Percentiles rank a stretch among this genome's conserved stretches.
phyloP scores from a whole-genome alignment of 805 yeast species.

The Candida verbasci region DNA sequence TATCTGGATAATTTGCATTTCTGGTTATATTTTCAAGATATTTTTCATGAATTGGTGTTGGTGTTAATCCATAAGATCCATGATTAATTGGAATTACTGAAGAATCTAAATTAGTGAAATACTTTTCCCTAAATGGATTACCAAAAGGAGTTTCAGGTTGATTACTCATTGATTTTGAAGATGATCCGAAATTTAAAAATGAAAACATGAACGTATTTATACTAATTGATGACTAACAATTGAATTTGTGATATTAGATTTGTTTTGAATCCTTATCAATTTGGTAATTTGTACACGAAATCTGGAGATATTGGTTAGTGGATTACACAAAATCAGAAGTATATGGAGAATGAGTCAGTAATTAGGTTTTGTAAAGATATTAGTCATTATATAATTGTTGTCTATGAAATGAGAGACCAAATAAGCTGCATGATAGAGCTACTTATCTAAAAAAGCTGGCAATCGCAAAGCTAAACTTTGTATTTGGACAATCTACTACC shows the following conservation, averaged over 20 bases:
- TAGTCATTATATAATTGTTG: too few species aligned
- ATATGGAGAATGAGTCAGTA: too few species aligned
- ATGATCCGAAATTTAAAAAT: neutral
- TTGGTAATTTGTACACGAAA: too few species aligned
- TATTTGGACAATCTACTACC: too few species aligned
- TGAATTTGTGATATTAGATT: neutral
- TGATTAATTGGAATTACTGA: slow-evolving; percentile 50
- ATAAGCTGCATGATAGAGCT: too few species aligned
- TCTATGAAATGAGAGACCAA: too few species aligned
- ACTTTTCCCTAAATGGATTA: slow-evolving; percentile 40
- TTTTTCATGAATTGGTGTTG: slow-evolving; percentile 42
- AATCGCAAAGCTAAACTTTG: too few species aligned
- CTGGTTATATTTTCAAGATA: slow-evolving; percentile 21
- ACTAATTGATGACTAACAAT: neutral
- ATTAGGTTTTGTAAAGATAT: too few species aligned
- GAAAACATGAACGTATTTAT: neutral
- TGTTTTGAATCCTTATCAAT: neutral
- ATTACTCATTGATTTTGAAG: neutral
- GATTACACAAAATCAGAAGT: too few species aligned
- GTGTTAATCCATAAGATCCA: slow-evolving; percentile 61
- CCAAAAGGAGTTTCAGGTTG: slow-evolving; percentile 39
- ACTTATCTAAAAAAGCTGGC: too few species aligned
- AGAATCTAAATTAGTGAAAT: slow-evolving; percentile 41
- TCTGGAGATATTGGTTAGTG: too few species aligned
- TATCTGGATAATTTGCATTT: slow-evolving; percentile 44